These are phyloP conservation scores for Tetrahymena thermophila DNA, from an alignment of 73 alveolate genomes.

Conservation along the genomic window DNA sequence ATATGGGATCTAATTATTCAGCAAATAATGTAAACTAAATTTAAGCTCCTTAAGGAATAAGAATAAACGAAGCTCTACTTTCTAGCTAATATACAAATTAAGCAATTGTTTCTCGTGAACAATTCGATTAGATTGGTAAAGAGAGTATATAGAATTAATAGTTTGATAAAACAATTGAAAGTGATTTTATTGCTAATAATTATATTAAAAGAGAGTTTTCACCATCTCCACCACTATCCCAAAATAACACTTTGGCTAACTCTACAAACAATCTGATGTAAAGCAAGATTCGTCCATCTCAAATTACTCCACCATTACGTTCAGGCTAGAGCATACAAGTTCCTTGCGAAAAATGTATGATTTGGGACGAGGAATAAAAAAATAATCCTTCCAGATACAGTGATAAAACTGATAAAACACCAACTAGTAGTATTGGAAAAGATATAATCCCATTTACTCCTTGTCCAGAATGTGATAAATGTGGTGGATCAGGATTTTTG, in stretches of 20 bases:
- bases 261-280: neutral
- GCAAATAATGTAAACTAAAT: neutral
- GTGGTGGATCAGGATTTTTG: neutral
- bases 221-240: neutral
- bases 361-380: neutral
- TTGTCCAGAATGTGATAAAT: neutral
- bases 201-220: neutral
- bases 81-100: neutral
- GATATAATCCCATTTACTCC: neutral
- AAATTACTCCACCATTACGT: neutral
- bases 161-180: neutral
- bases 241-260: neutral
- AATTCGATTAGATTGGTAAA: neutral
- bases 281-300: neutral
- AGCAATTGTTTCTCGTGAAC: neutral
- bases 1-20: neutral
- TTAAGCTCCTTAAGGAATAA: neutral
- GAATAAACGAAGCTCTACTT: neutral
- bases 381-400: neutral
- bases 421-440: neutral
- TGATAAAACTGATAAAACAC: neutral
- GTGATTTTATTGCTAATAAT: neutral
- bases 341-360: neutral
- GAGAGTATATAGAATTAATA: neutral
- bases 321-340: neutral